phyloP scores from a whole-genome alignment of 176 grass and related monocot genomes.

The Alloteropsis semialata region DNA sequence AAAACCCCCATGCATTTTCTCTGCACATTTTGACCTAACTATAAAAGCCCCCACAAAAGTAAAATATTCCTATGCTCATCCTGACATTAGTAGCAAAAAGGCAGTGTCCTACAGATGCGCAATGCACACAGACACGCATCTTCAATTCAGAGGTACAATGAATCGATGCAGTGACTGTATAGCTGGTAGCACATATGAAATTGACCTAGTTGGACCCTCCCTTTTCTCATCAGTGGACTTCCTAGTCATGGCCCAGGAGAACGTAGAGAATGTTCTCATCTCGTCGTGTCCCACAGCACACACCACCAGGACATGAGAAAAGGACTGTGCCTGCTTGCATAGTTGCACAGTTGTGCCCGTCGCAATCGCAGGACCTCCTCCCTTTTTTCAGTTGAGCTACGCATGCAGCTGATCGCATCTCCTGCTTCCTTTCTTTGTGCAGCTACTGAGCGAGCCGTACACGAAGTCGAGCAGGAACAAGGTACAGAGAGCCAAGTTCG shows the following conservation, averaged over 20 bases:
- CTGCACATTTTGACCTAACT: constrained; percentile 38
- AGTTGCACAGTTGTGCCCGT: background rate
- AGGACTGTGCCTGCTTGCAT: constrained; percentile 18
- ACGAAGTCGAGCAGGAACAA: constrained; percentile 61
- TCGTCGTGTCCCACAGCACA: constrained; percentile 19
- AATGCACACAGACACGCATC: background rate
- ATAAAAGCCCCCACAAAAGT: constrained; percentile 30
- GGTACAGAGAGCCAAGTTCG: constrained; percentile 28
- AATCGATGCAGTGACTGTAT: constrained; percentile 40
- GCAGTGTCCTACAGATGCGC: constrained; percentile 22
- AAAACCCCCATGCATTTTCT: background rate
- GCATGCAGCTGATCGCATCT: constrained; percentile 21
- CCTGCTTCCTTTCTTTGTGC: constrained; percentile 36
- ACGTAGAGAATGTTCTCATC: constrained; percentile 52
- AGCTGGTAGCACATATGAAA: constrained; percentile 56
- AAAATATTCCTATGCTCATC: constrained; percentile 23
- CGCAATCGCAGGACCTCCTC: constrained; percentile 23
- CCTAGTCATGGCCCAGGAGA: constrained; percentile 49
- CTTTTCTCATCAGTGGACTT: constrained; percentile 48
- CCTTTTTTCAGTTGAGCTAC: background rate
- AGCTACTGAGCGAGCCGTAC: constrained; percentile 92
- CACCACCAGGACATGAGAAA: constrained; percentile 42
- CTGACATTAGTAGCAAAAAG: constrained; percentile 38
- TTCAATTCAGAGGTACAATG: constrained; percentile 48
- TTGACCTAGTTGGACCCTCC: constrained; percentile 34